Evolutionary conservation across 2,329 filamentous ascomycete genomes (phyloP).

Genomic region (Penicillium capsulatum): DNA sequence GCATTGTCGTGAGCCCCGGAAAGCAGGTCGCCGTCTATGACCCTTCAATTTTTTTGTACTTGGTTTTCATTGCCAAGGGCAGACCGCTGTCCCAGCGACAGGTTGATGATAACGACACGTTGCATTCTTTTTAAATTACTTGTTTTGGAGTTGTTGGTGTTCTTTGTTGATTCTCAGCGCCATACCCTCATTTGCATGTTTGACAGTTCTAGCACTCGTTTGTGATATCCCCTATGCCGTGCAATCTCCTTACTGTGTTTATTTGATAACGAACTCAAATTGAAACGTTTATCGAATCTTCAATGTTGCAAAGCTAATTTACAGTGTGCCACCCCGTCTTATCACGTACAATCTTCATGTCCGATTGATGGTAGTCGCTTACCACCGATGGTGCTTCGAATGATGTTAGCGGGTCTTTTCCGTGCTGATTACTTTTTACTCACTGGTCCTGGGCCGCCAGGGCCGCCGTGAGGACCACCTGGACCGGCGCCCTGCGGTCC

Average conservation of each 20-base stretch:
- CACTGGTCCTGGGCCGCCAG: neutral
- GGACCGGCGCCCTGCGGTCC: neutral
- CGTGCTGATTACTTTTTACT: neutral
- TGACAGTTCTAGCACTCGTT: neutral
- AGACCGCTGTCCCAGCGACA: neutral
- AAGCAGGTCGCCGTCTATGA: conserved; percentile 4
- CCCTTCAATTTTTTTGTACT: neutral
- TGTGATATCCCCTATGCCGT: neutral
- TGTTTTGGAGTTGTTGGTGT: no score
- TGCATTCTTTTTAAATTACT: no score
- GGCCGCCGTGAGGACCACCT: conserved; percentile 1
- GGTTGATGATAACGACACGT: no score
- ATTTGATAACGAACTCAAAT: neutral
- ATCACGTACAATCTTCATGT: neutral
- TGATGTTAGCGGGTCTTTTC: neutral
- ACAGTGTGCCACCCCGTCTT: neutral
- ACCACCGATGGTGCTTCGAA: neutral
- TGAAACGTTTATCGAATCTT: no score
- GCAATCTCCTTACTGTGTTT: neutral
- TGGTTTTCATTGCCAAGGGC: no score
- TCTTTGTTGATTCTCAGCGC: no score
- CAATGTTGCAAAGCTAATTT: neutral
- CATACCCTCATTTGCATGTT: no score
- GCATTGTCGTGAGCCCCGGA: neutral
- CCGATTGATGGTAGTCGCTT: neutral